Evolutionary conservation across 768 basidiomycete genomes (phyloP).

Genomic region (Mycena crocata): DNA sequence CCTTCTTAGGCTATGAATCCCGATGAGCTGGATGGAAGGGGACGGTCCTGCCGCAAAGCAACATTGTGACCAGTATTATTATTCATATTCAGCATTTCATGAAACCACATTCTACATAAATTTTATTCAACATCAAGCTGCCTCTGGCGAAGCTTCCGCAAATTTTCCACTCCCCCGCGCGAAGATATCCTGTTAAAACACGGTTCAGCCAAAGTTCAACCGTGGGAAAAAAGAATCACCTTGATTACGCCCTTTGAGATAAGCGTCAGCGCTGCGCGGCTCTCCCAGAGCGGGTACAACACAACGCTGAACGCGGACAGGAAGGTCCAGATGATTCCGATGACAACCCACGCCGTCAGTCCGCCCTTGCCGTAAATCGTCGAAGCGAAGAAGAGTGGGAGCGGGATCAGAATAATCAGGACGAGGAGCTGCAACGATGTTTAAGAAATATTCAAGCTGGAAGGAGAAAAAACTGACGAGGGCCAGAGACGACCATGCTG

Average conservation of each 20-base stretch:
- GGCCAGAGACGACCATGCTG: slow-evolving; percentile 76
- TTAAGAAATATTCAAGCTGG: background rate
- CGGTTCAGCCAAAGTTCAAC: background rate
- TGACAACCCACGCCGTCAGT: slow-evolving; percentile 81
- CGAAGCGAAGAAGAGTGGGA: slow-evolving; percentile 88
- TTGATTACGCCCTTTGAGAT: slow-evolving; percentile 74
- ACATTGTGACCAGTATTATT: too few species aligned
- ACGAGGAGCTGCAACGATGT: slow-evolving; percentile 56
- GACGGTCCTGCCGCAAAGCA: too few species aligned
- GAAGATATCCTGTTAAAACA: slow-evolving; percentile 51
- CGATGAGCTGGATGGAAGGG: too few species aligned
- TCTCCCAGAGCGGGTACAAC: slow-evolving; percentile 90
- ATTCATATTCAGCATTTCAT: too few species aligned
- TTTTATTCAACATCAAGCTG: slow-evolving; percentile 1
- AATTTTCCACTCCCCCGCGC: slow-evolving; percentile 55
- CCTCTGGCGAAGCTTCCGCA: slow-evolving; percentile 23
- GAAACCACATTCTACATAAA: too few species aligned
- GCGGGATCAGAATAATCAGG: slow-evolving; percentile 80
- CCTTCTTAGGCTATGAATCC: too few species aligned
- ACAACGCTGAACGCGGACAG: slow-evolving; percentile 80
- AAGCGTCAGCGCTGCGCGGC: slow-evolving; percentile 68
- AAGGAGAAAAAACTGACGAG: slow-evolving; percentile 58
- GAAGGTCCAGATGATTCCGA: slow-evolving; percentile 90
- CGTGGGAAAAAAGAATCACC: slow-evolving; percentile 49
- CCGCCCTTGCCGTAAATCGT: slow-evolving; percentile 75